A percentile compares a stretch with the other conserved stretches of the same genome.
Evolutionary conservation across 2,329 filamentous ascomycete species (phyloP).

Genomic region (Pseudogymnoascus sp.): DNA sequence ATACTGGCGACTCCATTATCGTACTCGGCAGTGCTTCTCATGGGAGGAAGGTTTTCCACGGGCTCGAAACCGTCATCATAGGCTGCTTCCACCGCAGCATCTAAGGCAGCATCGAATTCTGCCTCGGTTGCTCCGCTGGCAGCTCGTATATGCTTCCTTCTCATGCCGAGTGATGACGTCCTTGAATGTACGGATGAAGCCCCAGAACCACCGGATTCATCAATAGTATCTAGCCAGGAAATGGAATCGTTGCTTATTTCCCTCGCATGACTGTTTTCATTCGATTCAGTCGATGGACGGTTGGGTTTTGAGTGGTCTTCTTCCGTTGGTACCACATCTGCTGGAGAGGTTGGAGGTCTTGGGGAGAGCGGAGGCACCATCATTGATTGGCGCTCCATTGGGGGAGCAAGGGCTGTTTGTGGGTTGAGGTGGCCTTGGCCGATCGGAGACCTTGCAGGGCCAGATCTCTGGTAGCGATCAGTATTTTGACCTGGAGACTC

Average conservation of each 20-base stretch:
- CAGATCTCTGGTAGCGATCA: conserved; percentile 19
- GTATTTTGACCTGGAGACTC: conserved; percentile 18
- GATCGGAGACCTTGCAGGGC: conserved; percentile 11
- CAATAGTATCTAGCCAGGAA: conserved; percentile 90
- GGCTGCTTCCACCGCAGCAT: conserved; percentile 91
- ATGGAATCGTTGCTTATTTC: conserved; percentile 70
- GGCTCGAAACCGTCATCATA: conserved; percentile 89
- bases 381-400: conserved; percentile 51
- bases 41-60: conserved; percentile 32
- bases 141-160: conserved; percentile 60
- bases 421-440: conserved; percentile 15
- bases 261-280: conserved; percentile 35
- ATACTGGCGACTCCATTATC: conserved; percentile 41
- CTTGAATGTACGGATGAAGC: conserved; percentile 74
- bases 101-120: conserved; percentile 87
- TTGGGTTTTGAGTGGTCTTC: conserved; percentile 12
- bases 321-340: conserved; percentile 10
- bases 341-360: conserved; percentile 45
- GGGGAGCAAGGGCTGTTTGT: conserved; percentile 35
- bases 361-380: conserved; percentile 62
- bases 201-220: conserved; percentile 77
- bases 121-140: conserved; percentile 69
- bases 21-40: conserved; percentile 2
- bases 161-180: conserved; percentile 59
- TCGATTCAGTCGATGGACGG: conserved; percentile 28